Evolutionary conservation across 23 red algal species (phyloP).

Genomic region (Agarophyton chilense): DNA sequence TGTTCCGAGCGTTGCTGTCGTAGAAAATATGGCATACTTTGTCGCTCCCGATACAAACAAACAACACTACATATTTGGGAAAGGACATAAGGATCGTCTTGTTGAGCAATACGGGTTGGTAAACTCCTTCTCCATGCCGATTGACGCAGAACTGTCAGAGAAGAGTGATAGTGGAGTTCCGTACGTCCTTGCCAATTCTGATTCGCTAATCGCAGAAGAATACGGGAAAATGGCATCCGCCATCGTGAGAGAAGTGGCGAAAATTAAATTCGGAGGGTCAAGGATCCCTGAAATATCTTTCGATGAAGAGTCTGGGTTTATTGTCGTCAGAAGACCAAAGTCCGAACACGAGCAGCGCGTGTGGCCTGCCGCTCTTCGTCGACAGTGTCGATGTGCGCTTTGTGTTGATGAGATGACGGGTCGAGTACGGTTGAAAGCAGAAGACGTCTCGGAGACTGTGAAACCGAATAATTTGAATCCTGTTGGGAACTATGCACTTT

Average conservation of each 20-base stretch:
- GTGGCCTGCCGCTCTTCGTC: constrained; percentile 67
- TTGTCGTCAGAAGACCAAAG: constrained; percentile 42
- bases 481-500: constrained; percentile 96
- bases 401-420: constrained; percentile 98
- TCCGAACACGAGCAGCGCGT: constrained; percentile 43
- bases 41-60: constrained; percentile 80
- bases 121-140: constrained; percentile 79
- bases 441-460: constrained; percentile 58
- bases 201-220: constrained; percentile 51
- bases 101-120: constrained; percentile 84
- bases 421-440: constrained; percentile 47
- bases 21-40: constrained; percentile 99
- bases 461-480: constrained; percentile 67
- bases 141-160: constrained; percentile 81
- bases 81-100: constrained; percentile 78
- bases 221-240: constrained; percentile 78
- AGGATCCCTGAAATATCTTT: constrained; percentile 65
- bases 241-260: constrained; percentile 87
- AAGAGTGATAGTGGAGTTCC: constrained; percentile 82
- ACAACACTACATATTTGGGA: constrained; percentile 90
- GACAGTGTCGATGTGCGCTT: constrained; percentile 92
- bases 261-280: constrained; percentile 70
- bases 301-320: constrained; percentile 67
- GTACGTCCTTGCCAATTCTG: constrained; percentile 58
- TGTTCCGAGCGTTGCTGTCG: constrained; percentile 91